Conservation (phyloP, 148 eudicot genomes). For the Rhododendron vialii region DNA sequence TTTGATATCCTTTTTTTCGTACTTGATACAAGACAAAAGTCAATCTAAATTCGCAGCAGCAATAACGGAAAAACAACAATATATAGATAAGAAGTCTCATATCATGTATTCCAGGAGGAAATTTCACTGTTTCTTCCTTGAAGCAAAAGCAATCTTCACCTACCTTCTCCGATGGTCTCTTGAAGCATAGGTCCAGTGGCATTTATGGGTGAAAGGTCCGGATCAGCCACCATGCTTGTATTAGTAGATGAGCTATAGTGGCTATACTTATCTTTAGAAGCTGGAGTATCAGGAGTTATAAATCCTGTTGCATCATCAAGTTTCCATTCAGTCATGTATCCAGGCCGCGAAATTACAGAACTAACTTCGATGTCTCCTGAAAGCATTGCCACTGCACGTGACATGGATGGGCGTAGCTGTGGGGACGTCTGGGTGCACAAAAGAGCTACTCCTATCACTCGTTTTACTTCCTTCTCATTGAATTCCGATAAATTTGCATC, state of each 20-base stretch:
- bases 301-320: slow-evolving; percentile 45
- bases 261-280: slow-evolving; percentile 9
- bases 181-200: slow-evolving; percentile 17
- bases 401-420: slow-evolving; percentile 74
- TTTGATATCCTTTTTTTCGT: neutral
- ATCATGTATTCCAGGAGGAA: neutral
- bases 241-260: slow-evolving; percentile 21
- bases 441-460: slow-evolving; percentile 58
- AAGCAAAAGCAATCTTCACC: slow-evolving; percentile 11
- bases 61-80: neutral
- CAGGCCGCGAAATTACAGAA: slow-evolving; percentile 54
- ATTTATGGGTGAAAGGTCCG: slow-evolving; percentile 20
- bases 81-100: neutral
- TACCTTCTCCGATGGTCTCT: slow-evolving; percentile 27
- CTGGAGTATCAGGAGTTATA: slow-evolving; percentile 23
- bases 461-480: slow-evolving; percentile 53
- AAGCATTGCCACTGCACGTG: slow-evolving; percentile 80
- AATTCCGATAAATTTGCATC: slow-evolving; percentile 45
- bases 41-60: neutral
- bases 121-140: neutral
- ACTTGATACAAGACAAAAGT: neutral
- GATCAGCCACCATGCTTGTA: slow-evolving; percentile 17
- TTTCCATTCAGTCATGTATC: slow-evolving; percentile 67
- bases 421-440: slow-evolving; percentile 91
- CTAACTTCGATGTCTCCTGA: slow-evolving; percentile 63